Conservation (phyloP, 2,329 filamentous ascomycete species). For the Cercospora janseana region DNA sequence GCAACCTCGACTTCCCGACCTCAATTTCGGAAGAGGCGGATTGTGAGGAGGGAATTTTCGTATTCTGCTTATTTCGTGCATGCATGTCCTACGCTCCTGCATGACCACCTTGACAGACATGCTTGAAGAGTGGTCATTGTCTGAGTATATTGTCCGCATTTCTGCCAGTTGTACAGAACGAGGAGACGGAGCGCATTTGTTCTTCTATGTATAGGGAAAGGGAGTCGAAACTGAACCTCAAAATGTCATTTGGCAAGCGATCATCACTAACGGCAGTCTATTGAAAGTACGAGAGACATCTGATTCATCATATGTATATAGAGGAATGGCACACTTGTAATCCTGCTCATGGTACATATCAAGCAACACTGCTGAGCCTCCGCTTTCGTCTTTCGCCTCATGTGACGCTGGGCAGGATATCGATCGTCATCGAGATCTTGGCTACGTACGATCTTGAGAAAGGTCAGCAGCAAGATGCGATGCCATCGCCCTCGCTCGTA, state of each 20-base stretch:
- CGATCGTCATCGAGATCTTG: no score
- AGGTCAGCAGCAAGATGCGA: no score
- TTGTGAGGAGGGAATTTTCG: constrained; percentile 8
- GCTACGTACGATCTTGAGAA: no score
- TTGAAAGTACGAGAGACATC: constrained; percentile 2
- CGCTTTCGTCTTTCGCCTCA: no score
- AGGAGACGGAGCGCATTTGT: not conserved
- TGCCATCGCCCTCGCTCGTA: no score
- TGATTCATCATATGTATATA: constrained; percentile 1
- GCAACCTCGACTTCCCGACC: constrained; percentile 33
- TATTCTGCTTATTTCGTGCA: no score
- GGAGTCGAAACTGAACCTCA: constrained; percentile 10
- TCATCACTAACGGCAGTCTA: constrained; percentile 4
- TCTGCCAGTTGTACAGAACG: constrained; percentile 6
- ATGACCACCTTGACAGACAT: no score
- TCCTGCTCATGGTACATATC: not conserved
- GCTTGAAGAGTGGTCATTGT: no score
- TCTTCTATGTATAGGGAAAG: not conserved
- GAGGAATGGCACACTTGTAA: not conserved
- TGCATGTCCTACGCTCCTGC: not conserved
- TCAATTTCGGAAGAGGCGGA: constrained; percentile 30
- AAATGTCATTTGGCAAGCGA: not conserved
- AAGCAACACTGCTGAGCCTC: no score
- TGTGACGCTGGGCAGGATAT: no score
- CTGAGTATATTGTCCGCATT: no score